Evolutionary conservation across 306 rosid genomes (phyloP).

Genomic region (Cucurbita argyrosperma): DNA sequence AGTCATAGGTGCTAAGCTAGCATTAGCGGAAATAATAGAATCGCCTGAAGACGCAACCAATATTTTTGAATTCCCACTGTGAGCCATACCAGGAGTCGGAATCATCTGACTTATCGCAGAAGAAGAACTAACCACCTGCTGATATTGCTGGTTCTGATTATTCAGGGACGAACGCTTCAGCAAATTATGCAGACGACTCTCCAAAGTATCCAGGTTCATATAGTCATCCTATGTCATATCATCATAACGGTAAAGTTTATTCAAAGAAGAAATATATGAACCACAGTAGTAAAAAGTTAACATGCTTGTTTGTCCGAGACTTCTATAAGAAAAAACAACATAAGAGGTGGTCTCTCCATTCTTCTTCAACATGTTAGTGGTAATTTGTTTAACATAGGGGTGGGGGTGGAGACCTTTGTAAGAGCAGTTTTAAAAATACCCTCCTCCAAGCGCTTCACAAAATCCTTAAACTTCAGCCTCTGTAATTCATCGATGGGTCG

Average conservation of each 20-base stretch:
- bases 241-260: neutral
- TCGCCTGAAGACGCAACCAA: conserved; percentile 51
- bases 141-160: conserved; percentile 51
- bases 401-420: conserved; percentile 37
- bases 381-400: neutral
- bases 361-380: neutral
- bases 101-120: conserved; percentile 71
- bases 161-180: conserved; percentile 21
- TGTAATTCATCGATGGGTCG: conserved; percentile 27
- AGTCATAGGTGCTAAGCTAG: conserved; percentile 34
- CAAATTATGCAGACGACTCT: conserved; percentile 46
- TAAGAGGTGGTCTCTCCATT: neutral
- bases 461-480: conserved; percentile 31
- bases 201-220: conserved; percentile 60
- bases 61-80: conserved; percentile 58
- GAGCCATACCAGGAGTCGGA: conserved; percentile 90
- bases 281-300: neutral
- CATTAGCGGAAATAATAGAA: conserved; percentile 41
- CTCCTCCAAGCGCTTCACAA: conserved; percentile 79
- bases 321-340: neutral
- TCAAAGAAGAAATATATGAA: conserved; percentile 12
- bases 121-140: conserved; percentile 45
- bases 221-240: conserved; percentile 54
- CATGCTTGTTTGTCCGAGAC: neutral
- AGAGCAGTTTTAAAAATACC: conserved; percentile 43